Evolutionary conservation across 192 early-diverging fungal genomes (phyloP), one percentile per base, ranked within the genome.

Genomic region (Podila minutissima): DNA sequence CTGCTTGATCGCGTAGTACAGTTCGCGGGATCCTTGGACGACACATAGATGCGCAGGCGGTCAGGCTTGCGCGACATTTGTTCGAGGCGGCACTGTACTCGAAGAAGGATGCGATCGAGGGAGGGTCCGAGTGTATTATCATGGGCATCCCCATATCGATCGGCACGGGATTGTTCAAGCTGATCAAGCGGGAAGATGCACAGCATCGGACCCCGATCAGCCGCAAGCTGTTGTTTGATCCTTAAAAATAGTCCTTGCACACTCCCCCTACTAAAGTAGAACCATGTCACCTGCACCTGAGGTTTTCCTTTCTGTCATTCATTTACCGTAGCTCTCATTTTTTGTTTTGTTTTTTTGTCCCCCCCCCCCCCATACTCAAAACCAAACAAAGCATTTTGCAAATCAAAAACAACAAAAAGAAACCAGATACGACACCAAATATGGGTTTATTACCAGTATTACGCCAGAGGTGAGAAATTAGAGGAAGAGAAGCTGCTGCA

Each of bases 121-220:
- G 98, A 38, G 98, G 99, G 4, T 97, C 95, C 2, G 98, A 99
- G 83, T 95, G 96, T 79, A 99, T 99, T 66, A 99, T 99, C 84
- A 98, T 99, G 97, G 98, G 97, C 82, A 92, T 94, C 35, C 97
- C 96, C 35, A 98, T 98, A 96, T 90, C 92, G 28, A 94, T 99
- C 64, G 96, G 98, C 28, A 97, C 97, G 2, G 97, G 98, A 28
- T 81, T 99, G 49, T 98, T 99, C 87, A 98, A 97, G 82, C 84
- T 99, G 66, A 83, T 96, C 63, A 89, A 93, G 84, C 76, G 90
- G 28, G 87, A 94, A 51, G 62, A 67, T 22, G 70, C 71, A 33
- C 84, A 89, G 29, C 86, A 89, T 19, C 75, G 86, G 19, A 87
- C 83, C 41, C 91, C 90, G 15, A 74, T 70, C 7, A 87, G 83